Conservation (phyloP, 495 filamentous ascomycete species). For the Talaromyces wortmannii region DNA sequence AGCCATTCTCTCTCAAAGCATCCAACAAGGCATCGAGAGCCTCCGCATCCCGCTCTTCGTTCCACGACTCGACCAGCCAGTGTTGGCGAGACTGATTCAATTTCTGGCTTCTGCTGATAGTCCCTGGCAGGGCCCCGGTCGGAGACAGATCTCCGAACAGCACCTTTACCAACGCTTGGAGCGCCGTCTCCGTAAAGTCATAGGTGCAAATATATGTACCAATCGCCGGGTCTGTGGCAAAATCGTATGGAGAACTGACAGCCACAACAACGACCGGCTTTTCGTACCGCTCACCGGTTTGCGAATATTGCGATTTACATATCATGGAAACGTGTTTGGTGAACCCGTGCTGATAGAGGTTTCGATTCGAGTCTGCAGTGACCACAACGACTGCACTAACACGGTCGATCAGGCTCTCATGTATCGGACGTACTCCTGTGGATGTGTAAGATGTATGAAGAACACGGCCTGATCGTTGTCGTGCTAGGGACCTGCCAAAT, state of each 20-base stretch:
- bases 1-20: constrained; percentile 51
- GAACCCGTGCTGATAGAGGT: constrained; percentile 85
- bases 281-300: constrained; percentile 48
- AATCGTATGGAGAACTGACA: constrained; percentile 89
- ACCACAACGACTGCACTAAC: constrained; percentile 80
- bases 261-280: constrained; percentile 77
- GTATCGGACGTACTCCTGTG: constrained; percentile 80
- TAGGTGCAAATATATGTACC: constrained; percentile 90
- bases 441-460: constrained; percentile 88
- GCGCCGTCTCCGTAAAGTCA: constrained; percentile 86
- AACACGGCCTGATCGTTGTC: constrained; percentile 73
- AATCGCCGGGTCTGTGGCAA: constrained; percentile 82
- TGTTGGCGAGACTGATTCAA: constrained; percentile 74
- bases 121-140: constrained; percentile 69
- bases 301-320: constrained; percentile 62
- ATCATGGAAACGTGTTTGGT: constrained; percentile 93
- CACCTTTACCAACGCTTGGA: constrained; percentile 73
- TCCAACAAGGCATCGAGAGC: constrained; percentile 64
- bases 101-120: constrained; percentile 75
- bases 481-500: constrained; percentile 70
- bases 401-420: constrained; percentile 82
- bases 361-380: constrained; percentile 84
- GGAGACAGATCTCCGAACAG: constrained; percentile 72
- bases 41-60: constrained; percentile 64
- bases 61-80: constrained; percentile 84